These are phyloP conservation scores for Daedaleopsis nitida DNA, from an alignment of 768 basidiomycete genomes.

Conservation along the genomic window DNA sequence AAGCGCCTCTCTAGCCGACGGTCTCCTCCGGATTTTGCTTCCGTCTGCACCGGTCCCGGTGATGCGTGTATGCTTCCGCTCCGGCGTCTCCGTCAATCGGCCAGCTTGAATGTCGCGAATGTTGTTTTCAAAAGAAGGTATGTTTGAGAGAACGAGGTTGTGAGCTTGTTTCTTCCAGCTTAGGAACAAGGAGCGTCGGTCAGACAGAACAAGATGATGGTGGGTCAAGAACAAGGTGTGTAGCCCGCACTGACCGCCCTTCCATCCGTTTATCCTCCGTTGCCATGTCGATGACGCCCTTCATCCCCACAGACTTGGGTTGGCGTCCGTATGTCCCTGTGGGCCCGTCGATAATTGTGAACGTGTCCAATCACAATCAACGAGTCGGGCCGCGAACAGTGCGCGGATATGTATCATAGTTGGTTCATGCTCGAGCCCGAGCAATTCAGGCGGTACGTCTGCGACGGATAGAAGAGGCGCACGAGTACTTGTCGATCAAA, in stretches of 20 bases:
- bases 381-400: too few species aligned
- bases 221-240: constrained; percentile 11
- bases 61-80: constrained; percentile 1
- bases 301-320: background rate
- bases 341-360: background rate
- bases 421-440: too few species aligned
- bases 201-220: constrained; percentile 10
- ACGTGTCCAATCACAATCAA: background rate
- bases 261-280: constrained; percentile 6
- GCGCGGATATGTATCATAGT: too few species aligned
- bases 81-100: constrained; percentile 1
- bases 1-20: constrained; percentile 14
- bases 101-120: too few species aligned
- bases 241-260: background rate
- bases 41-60: constrained; percentile 8
- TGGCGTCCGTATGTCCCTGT: background rate
- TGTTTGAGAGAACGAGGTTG: background rate
- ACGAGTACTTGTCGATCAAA: too few species aligned
- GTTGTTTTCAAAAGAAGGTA: too few species aligned
- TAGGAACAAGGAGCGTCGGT: constrained; percentile 11
- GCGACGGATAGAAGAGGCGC: too few species aligned
- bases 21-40: constrained; percentile 16
- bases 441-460: too few species aligned
- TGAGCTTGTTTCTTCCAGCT: constrained; percentile 3
- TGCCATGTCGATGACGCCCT: constrained; percentile 20